Conservation (phyloP, 208 protist species). For the Pavlovales sp. region DNA sequence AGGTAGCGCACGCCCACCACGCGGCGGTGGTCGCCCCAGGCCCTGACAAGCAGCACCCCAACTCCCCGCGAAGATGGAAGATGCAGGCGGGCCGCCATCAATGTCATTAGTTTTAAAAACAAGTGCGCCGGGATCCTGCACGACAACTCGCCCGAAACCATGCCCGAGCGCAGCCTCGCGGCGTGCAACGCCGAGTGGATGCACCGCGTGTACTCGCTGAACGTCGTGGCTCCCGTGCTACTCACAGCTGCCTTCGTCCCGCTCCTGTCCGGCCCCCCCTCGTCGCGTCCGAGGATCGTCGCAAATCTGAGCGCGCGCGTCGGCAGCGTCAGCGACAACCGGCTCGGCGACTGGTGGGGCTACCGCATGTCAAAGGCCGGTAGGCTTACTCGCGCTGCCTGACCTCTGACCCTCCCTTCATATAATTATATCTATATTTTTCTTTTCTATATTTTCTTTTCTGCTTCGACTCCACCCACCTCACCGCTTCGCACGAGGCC, state of each 20-base stretch:
- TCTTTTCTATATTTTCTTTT: too few species aligned
- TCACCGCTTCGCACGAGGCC: too few species aligned
- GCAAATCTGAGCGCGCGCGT: background rate
- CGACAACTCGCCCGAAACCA: background rate
- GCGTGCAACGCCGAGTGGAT: background rate
- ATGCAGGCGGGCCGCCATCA: too few species aligned
- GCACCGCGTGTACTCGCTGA: background rate
- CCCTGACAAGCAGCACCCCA: too few species aligned
- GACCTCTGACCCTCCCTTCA: too few species aligned
- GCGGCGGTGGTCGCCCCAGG: too few species aligned
- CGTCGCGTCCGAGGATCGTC: background rate
- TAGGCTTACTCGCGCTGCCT: too few species aligned
- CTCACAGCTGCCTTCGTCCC: background rate
- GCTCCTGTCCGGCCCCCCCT: background rate
- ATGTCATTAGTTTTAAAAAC: too few species aligned
- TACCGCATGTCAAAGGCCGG: conserved; percentile 21
- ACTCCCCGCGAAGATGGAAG: too few species aligned
- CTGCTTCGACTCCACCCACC: too few species aligned
- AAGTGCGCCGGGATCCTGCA: background rate
- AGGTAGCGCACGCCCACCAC: too few species aligned
- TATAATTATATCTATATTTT: too few species aligned
- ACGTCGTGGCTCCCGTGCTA: background rate
- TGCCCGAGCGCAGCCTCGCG: background rate
- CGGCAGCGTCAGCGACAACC: background rate
- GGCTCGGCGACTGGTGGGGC: conserved; percentile 9